Evolutionary conservation across 2,329 filamentous ascomycete genomes (phyloP).

Genomic region (Huntiella savannae): DNA sequence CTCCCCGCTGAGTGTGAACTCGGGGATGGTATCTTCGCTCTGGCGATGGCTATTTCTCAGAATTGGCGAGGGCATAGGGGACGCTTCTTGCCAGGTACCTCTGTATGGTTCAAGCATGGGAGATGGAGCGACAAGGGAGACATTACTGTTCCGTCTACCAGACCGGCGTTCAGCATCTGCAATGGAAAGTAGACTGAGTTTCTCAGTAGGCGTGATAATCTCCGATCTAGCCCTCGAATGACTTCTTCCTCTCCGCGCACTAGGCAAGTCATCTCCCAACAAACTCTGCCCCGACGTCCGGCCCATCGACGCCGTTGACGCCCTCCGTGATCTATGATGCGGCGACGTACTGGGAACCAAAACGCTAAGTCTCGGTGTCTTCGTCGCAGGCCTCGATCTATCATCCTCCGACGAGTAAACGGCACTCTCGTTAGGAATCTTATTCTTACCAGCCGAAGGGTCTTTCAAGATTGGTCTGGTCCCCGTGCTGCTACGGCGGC

Average conservation of each 20-base stretch:
- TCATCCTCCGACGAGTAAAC: conserved; percentile 7
- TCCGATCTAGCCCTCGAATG: conserved; percentile 10
- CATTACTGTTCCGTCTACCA: conserved; percentile 18
- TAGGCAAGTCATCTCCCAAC: conserved; percentile 4
- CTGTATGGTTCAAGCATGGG: conserved; percentile 82
- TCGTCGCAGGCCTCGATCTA: neutral
- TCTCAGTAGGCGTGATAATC: conserved; percentile 24
- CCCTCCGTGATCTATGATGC: too few species aligned
- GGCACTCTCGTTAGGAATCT: conserved; percentile 4
- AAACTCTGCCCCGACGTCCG: neutral
- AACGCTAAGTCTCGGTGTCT: neutral
- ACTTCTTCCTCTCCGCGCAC: neutral
- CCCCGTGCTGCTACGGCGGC: conserved; percentile 4
- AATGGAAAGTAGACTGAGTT: conserved; percentile 35
- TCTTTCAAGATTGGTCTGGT: neutral
- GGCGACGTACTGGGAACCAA: too few species aligned
- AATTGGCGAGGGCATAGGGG: conserved; percentile 78
- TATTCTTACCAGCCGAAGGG: neutral
- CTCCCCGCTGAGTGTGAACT: conserved; percentile 26
- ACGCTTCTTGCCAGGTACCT: conserved; percentile 85
- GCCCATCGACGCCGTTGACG: neutral
- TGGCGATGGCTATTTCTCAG: conserved; percentile 16
- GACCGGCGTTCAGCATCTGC: conserved; percentile 15
- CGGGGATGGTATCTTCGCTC: conserved; percentile 12
- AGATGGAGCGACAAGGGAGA: conserved; percentile 39